These are phyloP conservation scores for Calonectria ilicicola DNA, from an alignment of 2,329 filamentous ascomycete species.

Conservation along the genomic window DNA sequence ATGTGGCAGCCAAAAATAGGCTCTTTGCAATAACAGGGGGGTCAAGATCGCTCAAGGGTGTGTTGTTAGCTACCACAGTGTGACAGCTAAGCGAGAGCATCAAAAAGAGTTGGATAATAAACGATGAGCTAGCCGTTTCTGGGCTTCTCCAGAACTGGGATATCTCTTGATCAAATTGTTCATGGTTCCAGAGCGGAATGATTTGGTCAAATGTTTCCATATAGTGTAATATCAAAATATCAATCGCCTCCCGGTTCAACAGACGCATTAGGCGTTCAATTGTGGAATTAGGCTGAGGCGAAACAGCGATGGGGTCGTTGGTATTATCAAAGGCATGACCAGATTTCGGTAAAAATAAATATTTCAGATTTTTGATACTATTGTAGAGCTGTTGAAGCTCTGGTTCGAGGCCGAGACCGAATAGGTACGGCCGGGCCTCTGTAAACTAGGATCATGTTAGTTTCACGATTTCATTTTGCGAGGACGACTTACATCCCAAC, in stretches of 20 bases:
- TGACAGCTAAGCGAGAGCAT: background rate
- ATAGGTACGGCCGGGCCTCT: background rate
- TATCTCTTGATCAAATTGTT: background rate
- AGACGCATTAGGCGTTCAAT: background rate
- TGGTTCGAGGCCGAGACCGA: background rate
- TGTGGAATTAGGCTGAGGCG: background rate
- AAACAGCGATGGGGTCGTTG: background rate
- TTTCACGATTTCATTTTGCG: background rate
- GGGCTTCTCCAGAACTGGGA: background rate
- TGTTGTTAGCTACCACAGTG: background rate
- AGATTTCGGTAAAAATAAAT: background rate
- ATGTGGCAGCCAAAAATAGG: background rate
- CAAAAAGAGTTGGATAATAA: background rate
- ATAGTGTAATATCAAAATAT: background rate
- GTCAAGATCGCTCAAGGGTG: background rate
- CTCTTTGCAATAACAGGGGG: background rate
- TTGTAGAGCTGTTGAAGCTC: background rate
- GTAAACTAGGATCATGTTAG: background rate
- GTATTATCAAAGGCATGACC: background rate
- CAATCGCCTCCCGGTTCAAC: background rate
- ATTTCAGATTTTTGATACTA: background rate
- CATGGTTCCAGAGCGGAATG: background rate
- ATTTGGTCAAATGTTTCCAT: background rate
- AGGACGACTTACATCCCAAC: background rate
- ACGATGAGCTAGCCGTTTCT: background rate